Base-by-base conservation (phyloP, 495 filamentous ascomycete genomes). In the Lasiosphaeriaceae sp. region DNA sequence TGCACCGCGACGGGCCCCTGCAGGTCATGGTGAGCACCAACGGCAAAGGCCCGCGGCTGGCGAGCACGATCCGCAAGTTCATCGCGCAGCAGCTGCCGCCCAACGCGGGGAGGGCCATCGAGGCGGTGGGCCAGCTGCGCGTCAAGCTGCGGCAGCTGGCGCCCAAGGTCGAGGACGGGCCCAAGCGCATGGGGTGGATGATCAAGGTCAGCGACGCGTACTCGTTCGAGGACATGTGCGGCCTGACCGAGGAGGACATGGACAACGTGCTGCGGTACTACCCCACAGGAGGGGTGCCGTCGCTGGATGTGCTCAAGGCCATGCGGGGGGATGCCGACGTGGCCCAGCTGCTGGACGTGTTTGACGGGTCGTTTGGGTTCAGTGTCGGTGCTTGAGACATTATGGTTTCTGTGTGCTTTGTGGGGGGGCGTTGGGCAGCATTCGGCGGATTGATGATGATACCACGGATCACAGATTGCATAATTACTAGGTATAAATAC, bases 11-110 rank as follows among this genome's bases (percentile, higher is more conserved):
- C 71, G 94, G 94, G 0, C 95, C 94, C 11, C 71, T 98, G 58
- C 94, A 98, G 78, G 83, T 98, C 59, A 98, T 98, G 94, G 92
- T 98, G 48, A 92, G 87, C 70, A 98, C 94, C 11, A 97, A 97
- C 69, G 94, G 94, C 8, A 97, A 97, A 67, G 94, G 94, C 0
- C 94, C 94, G 1, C 87, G 93, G 73, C 70, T 97, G 55, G 94
- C 94, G 12, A 93, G 87, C 58, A 85, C 93, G 53, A 86, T 98
- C 37, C 75, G 95, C 48, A 82, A 87, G 71, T 83, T 88, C 68
- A 96, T 98, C 59, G 93, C 90, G 14, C 80, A 75, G 21, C 80
- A 75, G 31, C 71, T 98, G 55, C 94, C 95, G 0, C 61, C 67
- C 4, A 88, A 93, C 58, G 83, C 87, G 34, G 94, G 94, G 1